These are phyloP conservation scores for Xylariales sp. DNA, from an alignment of 2,329 filamentous ascomycete genomes.

Conservation along the genomic window DNA sequence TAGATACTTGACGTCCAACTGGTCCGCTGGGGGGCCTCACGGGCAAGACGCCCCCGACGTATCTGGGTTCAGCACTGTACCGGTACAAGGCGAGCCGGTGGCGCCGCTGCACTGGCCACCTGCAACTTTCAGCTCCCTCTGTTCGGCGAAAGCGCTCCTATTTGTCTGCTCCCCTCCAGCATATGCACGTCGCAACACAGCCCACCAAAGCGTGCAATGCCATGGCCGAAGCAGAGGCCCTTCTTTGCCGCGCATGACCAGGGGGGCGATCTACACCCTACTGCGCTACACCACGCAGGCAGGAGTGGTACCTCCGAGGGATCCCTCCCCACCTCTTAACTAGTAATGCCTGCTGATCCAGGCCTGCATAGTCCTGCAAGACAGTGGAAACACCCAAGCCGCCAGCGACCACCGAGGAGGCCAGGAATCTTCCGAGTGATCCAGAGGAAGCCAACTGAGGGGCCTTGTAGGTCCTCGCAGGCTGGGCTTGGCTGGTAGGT, in stretches of 20 bases:
- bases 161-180: constrained; percentile 18
- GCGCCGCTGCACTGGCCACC: constrained; percentile 20
- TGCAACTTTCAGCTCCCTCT: constrained; percentile 26
- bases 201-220: constrained; percentile 14
- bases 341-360: background rate
- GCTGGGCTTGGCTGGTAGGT: background rate
- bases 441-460: too few relatives aligned
- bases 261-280: constrained; percentile 4
- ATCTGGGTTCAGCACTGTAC: constrained; percentile 5
- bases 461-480: too few relatives aligned
- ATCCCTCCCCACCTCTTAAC: too few relatives aligned
- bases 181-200: constrained; percentile 28
- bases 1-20: too few relatives aligned
- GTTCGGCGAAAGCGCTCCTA: constrained; percentile 19
- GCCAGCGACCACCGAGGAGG: background rate
- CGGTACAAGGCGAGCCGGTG: constrained; percentile 11
- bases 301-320: background rate
- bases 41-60: too few relatives aligned
- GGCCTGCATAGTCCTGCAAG: background rate
- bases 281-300: too few relatives aligned
- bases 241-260: constrained; percentile 21
- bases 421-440: constrained; percentile 1
- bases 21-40: too few relatives aligned
- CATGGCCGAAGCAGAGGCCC: constrained; percentile 6
- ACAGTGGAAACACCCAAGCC: background rate